These are phyloP conservation scores for Ceratocystis huliohia DNA, from an alignment of 2,329 filamentous ascomycete species.

Conservation along the genomic window DNA sequence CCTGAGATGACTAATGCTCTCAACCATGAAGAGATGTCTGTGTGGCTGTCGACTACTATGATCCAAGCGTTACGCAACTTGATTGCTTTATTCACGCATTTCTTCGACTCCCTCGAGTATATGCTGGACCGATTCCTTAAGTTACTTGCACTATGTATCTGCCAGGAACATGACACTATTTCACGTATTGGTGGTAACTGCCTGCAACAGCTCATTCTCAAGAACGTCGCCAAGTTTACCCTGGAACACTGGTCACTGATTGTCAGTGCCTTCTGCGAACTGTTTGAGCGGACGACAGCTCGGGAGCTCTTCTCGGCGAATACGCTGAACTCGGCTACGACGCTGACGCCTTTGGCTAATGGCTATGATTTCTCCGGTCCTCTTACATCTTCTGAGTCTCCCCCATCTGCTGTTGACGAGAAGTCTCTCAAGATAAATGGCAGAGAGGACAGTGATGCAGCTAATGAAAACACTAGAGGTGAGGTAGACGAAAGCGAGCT, in stretches of 20 bases:
- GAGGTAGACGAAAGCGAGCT: conserved; percentile 22
- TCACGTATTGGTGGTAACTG: conserved; percentile 97
- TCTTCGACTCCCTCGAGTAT: conserved; percentile 89
- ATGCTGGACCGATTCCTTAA: conserved; percentile 98
- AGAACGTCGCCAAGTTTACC: conserved; percentile 88
- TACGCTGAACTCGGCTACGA: conserved; percentile 41
- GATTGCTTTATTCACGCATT: conserved; percentile 97
- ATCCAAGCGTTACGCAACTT: conserved; percentile 96
- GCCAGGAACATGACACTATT: conserved; percentile 97
- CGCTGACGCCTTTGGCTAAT: conserved; percentile 40
- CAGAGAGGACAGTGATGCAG: conserved; percentile 30
- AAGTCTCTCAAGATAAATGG: conserved; percentile 52
- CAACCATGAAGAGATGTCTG: conserved; percentile 91
- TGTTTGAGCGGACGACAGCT: conserved; percentile 89
- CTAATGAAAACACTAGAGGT: conserved; percentile 21
- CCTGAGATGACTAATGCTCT: conserved; percentile 92
- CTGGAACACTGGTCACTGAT: conserved; percentile 85
- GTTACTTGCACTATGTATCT: conserved; percentile 87
- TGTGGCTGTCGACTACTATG: conserved; percentile 98
- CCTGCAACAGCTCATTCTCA: conserved; percentile 86
- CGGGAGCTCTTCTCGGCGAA: conserved; percentile 89
- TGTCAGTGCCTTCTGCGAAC: conserved; percentile 85
- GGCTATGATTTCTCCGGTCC: conserved; percentile 39
- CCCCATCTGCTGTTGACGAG: conserved; percentile 32
- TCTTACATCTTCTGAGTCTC: conserved; percentile 29